Base-by-base conservation (phyloP, 176 grass and related monocot species). In the Hordeum marinum region DNA sequence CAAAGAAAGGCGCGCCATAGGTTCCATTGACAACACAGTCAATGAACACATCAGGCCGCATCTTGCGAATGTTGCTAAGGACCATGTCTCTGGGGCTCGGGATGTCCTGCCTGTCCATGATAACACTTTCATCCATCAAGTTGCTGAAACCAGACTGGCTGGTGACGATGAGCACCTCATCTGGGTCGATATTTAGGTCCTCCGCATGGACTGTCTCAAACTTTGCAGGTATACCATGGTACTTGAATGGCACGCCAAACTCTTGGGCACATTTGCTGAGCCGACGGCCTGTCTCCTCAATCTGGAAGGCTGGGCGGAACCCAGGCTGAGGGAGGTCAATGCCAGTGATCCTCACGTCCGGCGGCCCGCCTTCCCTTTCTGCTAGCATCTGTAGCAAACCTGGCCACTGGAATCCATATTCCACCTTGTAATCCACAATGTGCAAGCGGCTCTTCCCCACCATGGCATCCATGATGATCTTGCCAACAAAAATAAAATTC, bases 201-300 rank as follows among this genome's bases (percentile, higher is more conserved):
- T 71, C 83, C 0, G 12, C 72, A 10, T 17, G 12, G 23, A 92
- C 54, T 0, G 86, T 79, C 1, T 92, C 86, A 37, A 75, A 83
- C 40, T 26, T 83, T 5, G 79, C 55, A 0, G 60, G 73, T 7
- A 92, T 63, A 9, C 21, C 27, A 2, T 41, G 79, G 80, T 79
- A 92, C 67, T 42, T 77, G 79, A 92, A 92, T 3, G 90, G 73
- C 23, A 92, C 60, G 6, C 84, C 80, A 5, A 92, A 60, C 61
- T 72, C 67, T 0, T 36, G 42, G 31, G 90, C 91, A 11, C 66
- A 84, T 21, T 37, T 76, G 65, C 63, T 76, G 8, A 90, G 84
- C 1, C 91, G 87, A 9, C 82, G 77, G 2, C 91, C 91, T 59
- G 91, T 87, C 66, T 90, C 82, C 27, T 92, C 85, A 6, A 87